phyloP scores from a whole-genome alignment of 495 filamentous ascomycete species.

The Sporormia fimetaria region DNA sequence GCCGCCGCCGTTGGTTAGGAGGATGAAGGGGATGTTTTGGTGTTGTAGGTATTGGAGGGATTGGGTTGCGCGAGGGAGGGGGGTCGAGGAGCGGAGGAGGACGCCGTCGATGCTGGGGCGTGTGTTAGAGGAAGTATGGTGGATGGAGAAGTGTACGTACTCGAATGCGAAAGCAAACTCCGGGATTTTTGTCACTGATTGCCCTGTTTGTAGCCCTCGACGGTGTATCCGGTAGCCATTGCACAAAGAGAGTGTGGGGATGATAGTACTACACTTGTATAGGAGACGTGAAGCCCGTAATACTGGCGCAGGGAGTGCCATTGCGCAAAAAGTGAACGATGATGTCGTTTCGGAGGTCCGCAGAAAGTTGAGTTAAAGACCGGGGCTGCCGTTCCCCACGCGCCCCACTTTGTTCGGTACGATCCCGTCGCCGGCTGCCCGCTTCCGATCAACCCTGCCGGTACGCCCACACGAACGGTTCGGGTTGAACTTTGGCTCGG shows the following conservation, averaged over 20 bases:
- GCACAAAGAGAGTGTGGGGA: background rate
- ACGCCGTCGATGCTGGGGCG: constrained; percentile 87
- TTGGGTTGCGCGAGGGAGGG: constrained; percentile 69
- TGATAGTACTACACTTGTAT: background rate
- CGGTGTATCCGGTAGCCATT: background rate
- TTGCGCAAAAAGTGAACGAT: too few species aligned
- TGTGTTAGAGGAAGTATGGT: background rate
- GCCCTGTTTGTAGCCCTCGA: too few species aligned
- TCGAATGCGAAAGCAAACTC: constrained; percentile 79
- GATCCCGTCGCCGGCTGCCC: too few species aligned
- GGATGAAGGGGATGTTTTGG: constrained; percentile 65
- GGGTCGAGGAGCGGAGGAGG: constrained; percentile 68
- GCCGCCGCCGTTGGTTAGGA: constrained; percentile 84
- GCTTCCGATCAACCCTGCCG: too few species aligned
- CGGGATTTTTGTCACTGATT: constrained; percentile 32
- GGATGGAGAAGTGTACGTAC: constrained; percentile 34
- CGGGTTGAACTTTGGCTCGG: too few species aligned
- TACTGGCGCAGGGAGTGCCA: too few species aligned
- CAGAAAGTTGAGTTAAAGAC: too few species aligned
- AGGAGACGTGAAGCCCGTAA: background rate
- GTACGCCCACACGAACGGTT: too few species aligned
- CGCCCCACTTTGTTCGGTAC: too few species aligned
- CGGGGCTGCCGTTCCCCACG: too few species aligned
- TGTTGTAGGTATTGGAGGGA: constrained; percentile 61
- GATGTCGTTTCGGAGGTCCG: too few species aligned